These are phyloP conservation scores for Blumeria graminis DNA, from an alignment of 2,329 filamentous ascomycete genomes.

Conservation along the genomic window DNA sequence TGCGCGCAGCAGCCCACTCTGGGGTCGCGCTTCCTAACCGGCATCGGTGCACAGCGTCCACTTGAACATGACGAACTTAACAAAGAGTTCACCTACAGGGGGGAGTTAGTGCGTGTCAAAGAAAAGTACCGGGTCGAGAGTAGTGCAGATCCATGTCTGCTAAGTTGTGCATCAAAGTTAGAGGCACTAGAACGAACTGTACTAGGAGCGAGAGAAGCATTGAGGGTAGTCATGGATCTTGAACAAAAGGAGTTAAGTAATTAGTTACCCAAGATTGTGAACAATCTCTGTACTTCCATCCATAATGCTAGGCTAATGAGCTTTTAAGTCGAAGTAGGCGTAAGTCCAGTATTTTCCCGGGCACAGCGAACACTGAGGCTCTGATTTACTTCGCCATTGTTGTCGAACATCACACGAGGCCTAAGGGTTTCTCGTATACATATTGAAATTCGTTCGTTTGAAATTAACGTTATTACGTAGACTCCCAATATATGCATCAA, in stretches of 20 bases:
- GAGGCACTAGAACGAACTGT: constrained; percentile 53
- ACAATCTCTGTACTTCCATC: too few relatives aligned
- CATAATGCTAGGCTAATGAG: too few relatives aligned
- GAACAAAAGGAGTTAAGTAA: not conserved
- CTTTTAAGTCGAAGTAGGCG: too few relatives aligned
- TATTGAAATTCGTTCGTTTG: too few relatives aligned
- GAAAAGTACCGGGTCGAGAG: constrained; percentile 69
- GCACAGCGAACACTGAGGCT: too few relatives aligned
- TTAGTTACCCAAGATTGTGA: not conserved
- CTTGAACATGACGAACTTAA: constrained; percentile 63
- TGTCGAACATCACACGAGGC: too few relatives aligned
- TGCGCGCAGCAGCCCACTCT: constrained; percentile 33
- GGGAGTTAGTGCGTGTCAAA: constrained; percentile 49
- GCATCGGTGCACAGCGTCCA: constrained; percentile 37
- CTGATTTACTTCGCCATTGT: too few relatives aligned
- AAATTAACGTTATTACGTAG: too few relatives aligned
- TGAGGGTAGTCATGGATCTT: constrained; percentile 52
- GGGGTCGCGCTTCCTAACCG: constrained; percentile 43
- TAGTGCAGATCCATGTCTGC: constrained; percentile 56
- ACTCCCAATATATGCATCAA: too few relatives aligned
- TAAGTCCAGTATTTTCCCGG: too few relatives aligned
- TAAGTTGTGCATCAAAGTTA: constrained; percentile 66
- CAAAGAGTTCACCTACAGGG: constrained; percentile 39
- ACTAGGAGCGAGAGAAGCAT: constrained; percentile 40
- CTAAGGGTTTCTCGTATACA: too few relatives aligned